Base-by-base conservation (phyloP, 1,284 basidiomycete genomes). In the Cerrena zonata region DNA sequence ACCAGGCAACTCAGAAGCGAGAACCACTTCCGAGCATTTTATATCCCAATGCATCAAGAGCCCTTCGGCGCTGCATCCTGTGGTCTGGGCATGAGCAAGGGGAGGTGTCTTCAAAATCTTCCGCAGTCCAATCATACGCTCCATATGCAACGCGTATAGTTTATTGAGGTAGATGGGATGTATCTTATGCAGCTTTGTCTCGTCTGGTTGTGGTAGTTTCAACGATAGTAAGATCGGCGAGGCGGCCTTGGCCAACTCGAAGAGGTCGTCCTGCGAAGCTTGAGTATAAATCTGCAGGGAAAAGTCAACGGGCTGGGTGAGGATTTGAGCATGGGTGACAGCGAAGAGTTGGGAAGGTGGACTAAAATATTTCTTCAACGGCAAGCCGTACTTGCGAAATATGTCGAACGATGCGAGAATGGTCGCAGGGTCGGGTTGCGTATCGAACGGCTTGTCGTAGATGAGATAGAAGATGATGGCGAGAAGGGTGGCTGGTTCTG, bases 401-500 rank as follows among this genome's bases (percentile, higher is more conserved):
- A 69, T 68, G 48, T 68, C 64, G 11, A 84, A 69, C n/a, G 80
- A 73, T n/a, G 64, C 54, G 37, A 84, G 68, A 27, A 70, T 68
- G 26, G 74, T 68, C 52, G 82, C 75, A 15, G 75, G 64, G 10
- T 82, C 83, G 12, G 75, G 75, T 64, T 82, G 85, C 55, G 81
- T 78, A 24, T 76, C 73, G 62, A 78, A 82, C 12, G 80, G 75
- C 58, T 82, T 71, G 52, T 78, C 73, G 62, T 86, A 85, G 48
- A 82, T 63, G 3, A 73, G 61, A 59, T 85, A 83, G 15, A 86
- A 66, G 43, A 86, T 66, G 55, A 86, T 70, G 56, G 86, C 86
- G 30, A 47, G 10, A 53, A 86, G 22, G 1, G 65, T 63, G 0
- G 81, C 78, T 27, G 74, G 59, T 55, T 82, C 81, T 10, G 73